Conservation (phyloP, 345 rosid species). For the Theobroma cacao region DNA sequence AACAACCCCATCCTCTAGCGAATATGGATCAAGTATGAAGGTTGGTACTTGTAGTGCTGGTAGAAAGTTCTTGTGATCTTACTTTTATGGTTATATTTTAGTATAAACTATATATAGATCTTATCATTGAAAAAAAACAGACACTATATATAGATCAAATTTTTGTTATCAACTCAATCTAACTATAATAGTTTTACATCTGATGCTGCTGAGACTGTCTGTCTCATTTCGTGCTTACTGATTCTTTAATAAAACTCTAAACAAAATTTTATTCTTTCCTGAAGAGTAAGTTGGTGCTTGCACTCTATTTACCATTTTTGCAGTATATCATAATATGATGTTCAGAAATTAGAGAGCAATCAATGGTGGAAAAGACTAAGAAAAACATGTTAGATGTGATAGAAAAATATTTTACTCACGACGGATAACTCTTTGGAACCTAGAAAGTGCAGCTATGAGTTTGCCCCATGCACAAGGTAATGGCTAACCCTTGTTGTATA, state of each 20-base stretch:
- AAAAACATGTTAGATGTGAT: neutral
- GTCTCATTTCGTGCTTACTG: neutral
- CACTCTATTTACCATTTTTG: neutral
- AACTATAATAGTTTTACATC: neutral
- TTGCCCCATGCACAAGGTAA: neutral
- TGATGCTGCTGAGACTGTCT: neutral
- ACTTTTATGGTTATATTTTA: neutral
- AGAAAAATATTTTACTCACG: neutral
- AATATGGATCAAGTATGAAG: slow-evolving; percentile 72
- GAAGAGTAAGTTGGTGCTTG: neutral
- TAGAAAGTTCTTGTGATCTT: neutral
- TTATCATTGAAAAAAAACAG: neutral
- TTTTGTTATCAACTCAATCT: neutral
- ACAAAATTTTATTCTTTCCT: neutral
- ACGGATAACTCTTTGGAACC: neutral
- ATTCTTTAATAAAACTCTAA: too few relatives aligned
- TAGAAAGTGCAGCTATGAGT: slow-evolving; percentile 1
- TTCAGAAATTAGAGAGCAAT: neutral
- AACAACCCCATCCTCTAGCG: slow-evolving; percentile 58
- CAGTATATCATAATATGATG: neutral
- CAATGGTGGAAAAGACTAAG: neutral
- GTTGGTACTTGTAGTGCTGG: slow-evolving; percentile 33
- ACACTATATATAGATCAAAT: neutral
- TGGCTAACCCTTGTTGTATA: slow-evolving; percentile 2
- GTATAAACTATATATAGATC: neutral